Conservation (phyloP, 75 land plant genomes). For the Ceratopteris richardii region DNA sequence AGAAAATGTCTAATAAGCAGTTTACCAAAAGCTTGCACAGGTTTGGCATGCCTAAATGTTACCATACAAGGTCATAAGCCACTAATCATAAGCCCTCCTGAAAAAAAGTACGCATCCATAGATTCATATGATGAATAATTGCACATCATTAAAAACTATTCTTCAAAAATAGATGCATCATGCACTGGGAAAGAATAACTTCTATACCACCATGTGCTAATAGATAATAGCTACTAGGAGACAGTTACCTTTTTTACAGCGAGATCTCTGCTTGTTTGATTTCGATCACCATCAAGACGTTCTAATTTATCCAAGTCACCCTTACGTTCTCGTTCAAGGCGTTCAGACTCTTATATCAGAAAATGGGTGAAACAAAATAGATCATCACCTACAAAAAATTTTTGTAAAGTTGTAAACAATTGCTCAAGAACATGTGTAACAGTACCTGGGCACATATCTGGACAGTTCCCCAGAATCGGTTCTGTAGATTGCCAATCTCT, state of each 20-base stretch:
- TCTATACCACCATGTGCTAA: too few relatives aligned
- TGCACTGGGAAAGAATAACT: too few relatives aligned
- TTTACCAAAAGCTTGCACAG: too few relatives aligned
- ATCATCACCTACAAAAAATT: background rate
- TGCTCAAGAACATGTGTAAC: background rate
- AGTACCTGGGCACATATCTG: conserved; percentile 96
- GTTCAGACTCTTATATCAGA: conserved; percentile 57
- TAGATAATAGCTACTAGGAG: too few relatives aligned
- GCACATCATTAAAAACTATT: too few relatives aligned
- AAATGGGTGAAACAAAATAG: conserved; percentile 1
- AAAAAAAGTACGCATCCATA: too few relatives aligned
- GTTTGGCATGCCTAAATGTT: too few relatives aligned
- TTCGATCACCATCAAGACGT: conserved; percentile 89
- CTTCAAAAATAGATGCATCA: too few relatives aligned
- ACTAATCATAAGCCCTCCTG: too few relatives aligned
- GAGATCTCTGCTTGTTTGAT: conserved; percentile 59
- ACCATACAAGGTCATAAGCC: too few relatives aligned
- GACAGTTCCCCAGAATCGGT: conserved; percentile 66
- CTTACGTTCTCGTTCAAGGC: conserved; percentile 86
- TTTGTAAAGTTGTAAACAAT: background rate
- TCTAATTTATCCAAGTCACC: conserved; percentile 92
- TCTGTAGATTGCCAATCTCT: conserved; percentile 26
- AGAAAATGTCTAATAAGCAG: too few relatives aligned
- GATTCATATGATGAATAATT: too few relatives aligned
- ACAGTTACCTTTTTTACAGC: conserved; percentile 55